These are phyloP conservation scores for Cajanus cajan DNA, from an alignment of 306 rosid species.

Conservation along the genomic window DNA sequence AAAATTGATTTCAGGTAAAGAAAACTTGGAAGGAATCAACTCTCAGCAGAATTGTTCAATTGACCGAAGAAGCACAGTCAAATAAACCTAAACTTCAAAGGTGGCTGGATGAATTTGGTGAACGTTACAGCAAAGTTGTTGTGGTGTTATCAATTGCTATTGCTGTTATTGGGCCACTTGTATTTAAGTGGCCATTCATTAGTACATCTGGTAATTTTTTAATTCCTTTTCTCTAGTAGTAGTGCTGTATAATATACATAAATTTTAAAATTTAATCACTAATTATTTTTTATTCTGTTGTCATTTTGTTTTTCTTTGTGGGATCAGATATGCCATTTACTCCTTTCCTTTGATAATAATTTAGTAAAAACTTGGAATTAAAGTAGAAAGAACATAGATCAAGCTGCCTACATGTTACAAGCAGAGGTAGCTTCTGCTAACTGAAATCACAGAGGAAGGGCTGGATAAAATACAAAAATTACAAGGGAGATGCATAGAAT, in stretches of 20 bases:
- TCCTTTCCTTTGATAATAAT: constrained; percentile 9
- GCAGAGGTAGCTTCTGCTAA: constrained; percentile 2
- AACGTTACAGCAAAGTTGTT: constrained; percentile 90
- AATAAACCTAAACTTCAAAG: constrained; percentile 94
- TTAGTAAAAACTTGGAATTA: neutral
- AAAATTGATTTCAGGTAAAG: constrained; percentile 54
- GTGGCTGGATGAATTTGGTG: constrained; percentile 98
- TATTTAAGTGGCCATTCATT: constrained; percentile 95
- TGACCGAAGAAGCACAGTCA: constrained; percentile 95
- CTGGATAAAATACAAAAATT: neutral
- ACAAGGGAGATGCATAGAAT: constrained; percentile 6
- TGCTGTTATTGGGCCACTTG: constrained; percentile 84
- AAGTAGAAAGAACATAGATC: neutral
- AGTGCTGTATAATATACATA: neutral
- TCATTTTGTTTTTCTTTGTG: neutral
- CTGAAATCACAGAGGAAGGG: constrained; percentile 19
- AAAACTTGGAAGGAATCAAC: constrained; percentile 96
- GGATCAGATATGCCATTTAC: constrained; percentile 3
- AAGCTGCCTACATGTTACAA: constrained; percentile 3
- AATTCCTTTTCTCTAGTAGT: constrained; percentile 20
- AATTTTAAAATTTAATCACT: constrained; percentile 17
- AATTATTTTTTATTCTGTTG: neutral
- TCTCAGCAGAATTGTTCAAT: constrained; percentile 81
- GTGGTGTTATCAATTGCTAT: constrained; percentile 78
- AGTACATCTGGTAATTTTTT: constrained; percentile 67